These are phyloP conservation scores for Saxophila tyrrhenica DNA, from an alignment of 495 filamentous ascomycete genomes.

Conservation along the genomic window DNA sequence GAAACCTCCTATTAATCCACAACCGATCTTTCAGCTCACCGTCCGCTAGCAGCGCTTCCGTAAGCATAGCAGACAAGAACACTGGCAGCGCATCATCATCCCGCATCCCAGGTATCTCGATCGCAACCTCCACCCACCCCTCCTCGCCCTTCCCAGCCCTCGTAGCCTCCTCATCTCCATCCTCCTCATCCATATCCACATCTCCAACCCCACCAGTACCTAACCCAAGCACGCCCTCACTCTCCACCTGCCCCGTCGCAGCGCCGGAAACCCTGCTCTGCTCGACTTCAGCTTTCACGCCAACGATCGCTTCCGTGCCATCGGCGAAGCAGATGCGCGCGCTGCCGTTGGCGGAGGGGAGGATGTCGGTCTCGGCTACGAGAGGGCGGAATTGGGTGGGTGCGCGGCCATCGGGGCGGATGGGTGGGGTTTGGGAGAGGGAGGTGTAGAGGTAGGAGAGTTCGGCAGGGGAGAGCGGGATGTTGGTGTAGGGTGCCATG, in stretches of 20 bases:
- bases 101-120: constrained; percentile 74
- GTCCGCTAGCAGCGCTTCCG: constrained; percentile 72
- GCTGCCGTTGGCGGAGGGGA: constrained; percentile 82
- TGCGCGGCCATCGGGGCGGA: constrained; percentile 78
- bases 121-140: constrained; percentile 67
- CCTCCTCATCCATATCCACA: constrained; percentile 26
- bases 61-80: constrained; percentile 75
- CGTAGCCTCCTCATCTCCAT: constrained; percentile 8
- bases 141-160: constrained; percentile 26
- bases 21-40: constrained; percentile 58
- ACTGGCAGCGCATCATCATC: constrained; percentile 87
- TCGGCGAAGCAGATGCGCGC: constrained; percentile 89
- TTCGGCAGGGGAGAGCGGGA: constrained; percentile 78
- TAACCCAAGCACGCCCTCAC: constrained; percentile 4
- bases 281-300: constrained; percentile 89
- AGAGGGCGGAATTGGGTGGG: constrained; percentile 83
- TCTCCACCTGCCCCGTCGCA: constrained; percentile 21
- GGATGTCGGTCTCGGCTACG: constrained; percentile 75
- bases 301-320: constrained; percentile 88
- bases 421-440: constrained; percentile 64
- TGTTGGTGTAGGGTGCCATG: constrained; percentile 31
- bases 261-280: constrained; percentile 33
- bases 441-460: constrained; percentile 91
- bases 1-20: constrained; percentile 76
- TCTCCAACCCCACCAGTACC: not conserved